Evolutionary conservation across 768 basidiomycete genomes (phyloP), one percentile per base, ranked within the genome.

Genomic region (Mycena polygramma): DNA sequence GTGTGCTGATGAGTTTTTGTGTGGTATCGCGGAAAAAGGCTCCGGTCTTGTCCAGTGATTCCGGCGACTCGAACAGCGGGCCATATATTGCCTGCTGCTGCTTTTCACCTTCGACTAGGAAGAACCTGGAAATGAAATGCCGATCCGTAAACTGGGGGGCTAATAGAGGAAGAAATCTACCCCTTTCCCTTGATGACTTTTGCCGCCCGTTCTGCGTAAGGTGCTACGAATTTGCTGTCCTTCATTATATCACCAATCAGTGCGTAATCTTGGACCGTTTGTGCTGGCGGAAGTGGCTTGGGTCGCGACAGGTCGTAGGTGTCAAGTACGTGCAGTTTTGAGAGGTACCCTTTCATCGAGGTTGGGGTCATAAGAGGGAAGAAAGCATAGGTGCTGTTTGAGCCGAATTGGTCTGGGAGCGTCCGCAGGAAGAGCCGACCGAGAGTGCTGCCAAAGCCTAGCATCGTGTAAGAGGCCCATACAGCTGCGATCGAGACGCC

Each of bases 301-400:
- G 94, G 92, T 39, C 89, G 83, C 39, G 78, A 76, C 24, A 90
- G 57, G 66, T 89, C 84, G 72, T 95, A 95, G 54, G 86, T 79
- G 35, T 87, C 82, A 20, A 81, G 66, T 26, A 87, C 80, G 48
- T 86, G 86, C 43, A 94, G 75, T 39, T 92, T 87, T 60, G 77
- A 83, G 63, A 95, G 81, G 76, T 90, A 78, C 1, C 75, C 79
- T 68, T 87, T 81, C 93, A 95, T 94, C 2, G 89, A 78, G 0
- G 85, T 82, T 5, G 94, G 94, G 0, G 91, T 92, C 90, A 95
- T 91, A 52, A 95, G 84, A n/a, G 94, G 92, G 90, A 95, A 95
- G 88, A 93, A 94, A 5, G 94, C 90, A 77, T 93, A 95, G 55
- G 88, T 81, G 68, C 91, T 93, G 77, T 92, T 89, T 73, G 88